Evolutionary conservation across 129 eudicot species (phyloP).

Genomic region (Chrysanthemum lavandulifolium): DNA sequence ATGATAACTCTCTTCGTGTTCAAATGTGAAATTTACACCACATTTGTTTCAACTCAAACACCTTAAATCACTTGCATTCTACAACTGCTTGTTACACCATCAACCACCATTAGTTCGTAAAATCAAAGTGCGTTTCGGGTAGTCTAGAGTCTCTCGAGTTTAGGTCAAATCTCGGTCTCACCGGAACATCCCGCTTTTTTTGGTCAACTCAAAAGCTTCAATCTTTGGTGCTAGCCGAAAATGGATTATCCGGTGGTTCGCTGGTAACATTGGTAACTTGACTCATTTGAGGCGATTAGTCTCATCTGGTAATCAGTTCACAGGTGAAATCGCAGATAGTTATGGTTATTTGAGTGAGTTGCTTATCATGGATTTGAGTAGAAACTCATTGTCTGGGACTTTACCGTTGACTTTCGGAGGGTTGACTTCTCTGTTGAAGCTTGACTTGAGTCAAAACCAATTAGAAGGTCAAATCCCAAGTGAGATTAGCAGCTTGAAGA

Average conservation of each 20-base stretch:
- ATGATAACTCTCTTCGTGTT: constrained; percentile 68
- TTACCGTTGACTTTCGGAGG: constrained; percentile 49
- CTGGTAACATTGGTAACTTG: constrained; percentile 44
- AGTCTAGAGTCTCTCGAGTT: constrained; percentile 60
- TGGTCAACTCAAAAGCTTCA: constrained; percentile 59
- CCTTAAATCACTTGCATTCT: constrained; percentile 62
- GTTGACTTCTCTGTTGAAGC: constrained; percentile 63
- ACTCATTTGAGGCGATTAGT: constrained; percentile 45
- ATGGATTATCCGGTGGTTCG: constrained; percentile 49
- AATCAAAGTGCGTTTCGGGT: constrained; percentile 43
- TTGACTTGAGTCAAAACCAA: constrained; percentile 60
- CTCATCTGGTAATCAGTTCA: constrained; percentile 44
- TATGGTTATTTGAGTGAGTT: constrained; percentile 47
- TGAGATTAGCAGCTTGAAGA: constrained; percentile 48
- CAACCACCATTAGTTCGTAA: constrained; percentile 38
- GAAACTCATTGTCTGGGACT: constrained; percentile 55
- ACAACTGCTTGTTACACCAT: constrained; percentile 48
- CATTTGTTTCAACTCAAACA: constrained; percentile 54
- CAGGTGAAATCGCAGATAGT: constrained; percentile 41
- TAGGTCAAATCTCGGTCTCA: constrained; percentile 56
- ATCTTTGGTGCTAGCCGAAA: constrained; percentile 55
- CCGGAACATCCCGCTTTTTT: constrained; percentile 45
- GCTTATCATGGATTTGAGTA: constrained; percentile 61
- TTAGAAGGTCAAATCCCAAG: constrained; percentile 50
- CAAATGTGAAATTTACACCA: constrained; percentile 46